Evolutionary conservation across 2,329 filamentous ascomycete genomes (phyloP).

Genomic region (Aureobasidium sp.): DNA sequence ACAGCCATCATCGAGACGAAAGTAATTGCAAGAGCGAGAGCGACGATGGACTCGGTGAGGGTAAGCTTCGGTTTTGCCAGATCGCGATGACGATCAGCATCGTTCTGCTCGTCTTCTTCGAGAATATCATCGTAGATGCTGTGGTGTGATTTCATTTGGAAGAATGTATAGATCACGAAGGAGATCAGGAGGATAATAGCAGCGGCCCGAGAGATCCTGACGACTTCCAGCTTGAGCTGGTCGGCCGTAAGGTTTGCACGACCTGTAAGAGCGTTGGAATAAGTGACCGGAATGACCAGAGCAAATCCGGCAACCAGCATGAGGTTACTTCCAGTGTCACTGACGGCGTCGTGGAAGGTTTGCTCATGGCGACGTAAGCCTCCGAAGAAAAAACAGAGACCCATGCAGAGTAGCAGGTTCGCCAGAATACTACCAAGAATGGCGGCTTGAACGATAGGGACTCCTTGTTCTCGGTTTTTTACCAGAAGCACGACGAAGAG

Average conservation of each 20-base stretch:
- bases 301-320: conserved; percentile 62
- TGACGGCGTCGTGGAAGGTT: conserved; percentile 65
- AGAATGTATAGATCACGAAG: conserved; percentile 55
- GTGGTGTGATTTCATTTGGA: conserved; percentile 69
- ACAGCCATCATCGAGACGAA: conserved; percentile 68
- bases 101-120: conserved; percentile 58
- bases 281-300: conserved; percentile 42
- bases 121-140: conserved; percentile 70
- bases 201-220: conserved; percentile 62
- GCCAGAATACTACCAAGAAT: conserved; percentile 76
- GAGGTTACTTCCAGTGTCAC: conserved; percentile 69
- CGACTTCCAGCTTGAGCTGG: conserved; percentile 42
- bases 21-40: conserved; percentile 54
- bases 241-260: conserved; percentile 17
- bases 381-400: conserved; percentile 70
- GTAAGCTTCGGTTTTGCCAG: conserved; percentile 60
- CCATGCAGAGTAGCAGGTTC: conserved; percentile 74
- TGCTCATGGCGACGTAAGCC: conserved; percentile 61
- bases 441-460: conserved; percentile 65
- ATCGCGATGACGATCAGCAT: conserved; percentile 56
- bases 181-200: conserved; percentile 63
- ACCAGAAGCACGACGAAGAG: conserved; percentile 62
- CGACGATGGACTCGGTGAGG: conserved; percentile 60
- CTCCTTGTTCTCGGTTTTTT: conserved; percentile 21
- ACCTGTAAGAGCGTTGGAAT: conserved; percentile 37